Conservation (phyloP, 179 eudicot genomes). For the Amaranthus tricolor region DNA sequence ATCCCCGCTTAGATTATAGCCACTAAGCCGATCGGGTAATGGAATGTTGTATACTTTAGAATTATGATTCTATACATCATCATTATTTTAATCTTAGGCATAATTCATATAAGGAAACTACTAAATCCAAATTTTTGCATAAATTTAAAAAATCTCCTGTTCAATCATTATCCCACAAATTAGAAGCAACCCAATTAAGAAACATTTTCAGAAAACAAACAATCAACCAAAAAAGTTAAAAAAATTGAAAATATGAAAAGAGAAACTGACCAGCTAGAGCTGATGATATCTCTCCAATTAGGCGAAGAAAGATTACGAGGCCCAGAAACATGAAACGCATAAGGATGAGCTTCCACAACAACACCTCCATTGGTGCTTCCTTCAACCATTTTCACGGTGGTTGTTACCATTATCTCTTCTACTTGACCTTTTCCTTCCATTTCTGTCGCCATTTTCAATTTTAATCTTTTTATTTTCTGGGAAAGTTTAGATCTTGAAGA, state of each 20-base stretch:
- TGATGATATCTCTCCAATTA: constrained; percentile 85
- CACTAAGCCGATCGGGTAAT: too few relatives aligned
- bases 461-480: not conserved
- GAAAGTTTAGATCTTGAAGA: constrained; percentile 8
- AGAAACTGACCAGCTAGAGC: constrained; percentile 65
- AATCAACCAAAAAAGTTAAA: too few relatives aligned
- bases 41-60: too few relatives aligned
- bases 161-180: too few relatives aligned
- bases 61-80: too few relatives aligned
- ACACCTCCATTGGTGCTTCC: not conserved
- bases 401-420: not conserved
- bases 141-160: too few relatives aligned
- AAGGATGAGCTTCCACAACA: constrained; percentile 44
- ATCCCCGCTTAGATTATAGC: too few relatives aligned
- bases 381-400: constrained; percentile 6
- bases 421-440: not conserved
- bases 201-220: too few relatives aligned
- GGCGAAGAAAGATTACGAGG: constrained; percentile 79
- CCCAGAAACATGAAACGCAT: constrained; percentile 79
- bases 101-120: too few relatives aligned
- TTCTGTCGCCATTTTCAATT: constrained; percentile 13
- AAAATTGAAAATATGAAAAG: not conserved
- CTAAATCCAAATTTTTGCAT: too few relatives aligned
- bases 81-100: too few relatives aligned
- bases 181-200: too few relatives aligned